Evolutionary conservation across 2,329 filamentous ascomycete species (phyloP).

Genomic region (Shiraia sp.): DNA sequence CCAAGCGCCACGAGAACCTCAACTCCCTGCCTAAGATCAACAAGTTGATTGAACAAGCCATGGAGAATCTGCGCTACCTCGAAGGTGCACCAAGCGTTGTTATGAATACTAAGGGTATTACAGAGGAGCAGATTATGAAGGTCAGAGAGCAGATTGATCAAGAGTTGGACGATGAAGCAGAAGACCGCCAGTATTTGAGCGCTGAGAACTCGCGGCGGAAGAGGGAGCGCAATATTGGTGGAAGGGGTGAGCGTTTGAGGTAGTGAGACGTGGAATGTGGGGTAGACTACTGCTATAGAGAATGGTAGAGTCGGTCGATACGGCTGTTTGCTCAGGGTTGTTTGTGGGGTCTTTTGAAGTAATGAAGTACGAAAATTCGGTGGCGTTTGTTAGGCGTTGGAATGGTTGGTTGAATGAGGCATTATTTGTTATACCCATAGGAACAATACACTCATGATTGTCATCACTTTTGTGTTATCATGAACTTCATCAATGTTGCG

Average conservation of each 20-base stretch:
- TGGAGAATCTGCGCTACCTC: conserved; percentile 85
- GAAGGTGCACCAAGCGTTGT: conserved; percentile 73
- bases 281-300: too few species aligned
- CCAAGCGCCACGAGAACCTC: conserved; percentile 71
- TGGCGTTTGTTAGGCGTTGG: too few species aligned
- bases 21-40: conserved; percentile 77
- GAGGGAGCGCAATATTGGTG: conserved; percentile 51
- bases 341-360: too few species aligned
- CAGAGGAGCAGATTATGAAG: conserved; percentile 62
- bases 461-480: too few species aligned
- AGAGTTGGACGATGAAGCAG: conserved; percentile 65
- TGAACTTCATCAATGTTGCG: too few species aligned
- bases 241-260: conserved; percentile 45
- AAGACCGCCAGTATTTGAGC: conserved; percentile 63
- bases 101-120: conserved; percentile 80
- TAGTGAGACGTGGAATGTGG: too few species aligned
- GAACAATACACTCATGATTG: too few species aligned
- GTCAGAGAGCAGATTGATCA: conserved; percentile 72
- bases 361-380: too few species aligned
- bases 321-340: too few species aligned
- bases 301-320: too few species aligned
- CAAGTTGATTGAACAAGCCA: conserved; percentile 75
- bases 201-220: conserved; percentile 50
- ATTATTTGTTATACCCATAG: too few species aligned
- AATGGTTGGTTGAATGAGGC: too few species aligned